Evolutionary conservation across 257 asterid genomes (phyloP), one percentile per base, ranked within the genome.

Genomic region (Rehmannia glutinosa): DNA sequence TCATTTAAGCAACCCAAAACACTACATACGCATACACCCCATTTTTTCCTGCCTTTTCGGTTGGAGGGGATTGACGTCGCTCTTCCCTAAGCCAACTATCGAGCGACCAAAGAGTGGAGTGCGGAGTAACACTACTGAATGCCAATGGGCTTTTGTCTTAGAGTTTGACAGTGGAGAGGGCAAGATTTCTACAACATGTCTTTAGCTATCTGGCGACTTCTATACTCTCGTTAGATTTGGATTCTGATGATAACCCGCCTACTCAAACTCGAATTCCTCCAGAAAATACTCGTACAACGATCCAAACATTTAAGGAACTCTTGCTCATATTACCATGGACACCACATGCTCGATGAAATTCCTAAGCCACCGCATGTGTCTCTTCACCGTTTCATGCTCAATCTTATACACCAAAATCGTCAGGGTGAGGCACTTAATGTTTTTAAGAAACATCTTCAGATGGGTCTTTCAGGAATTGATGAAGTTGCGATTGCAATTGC

Each of bases 401-500:
- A 75, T 60, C 76, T 53, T 47, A 64, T 88, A 20, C 85, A 75
- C 69, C 75, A 76, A 19, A 78, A 81, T 47, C 77, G 81, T 61
- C 78, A 75, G 46, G 33, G 24, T 32, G 85, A 83, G 69, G 90
- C 88, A 21, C 85, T 90, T 69, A 27, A 33, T 7, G n/a, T 83
- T 43, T 90, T 93, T 81, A 87, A 72, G 77, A 70, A 52, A 8
- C 87, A 83, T 58, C 76, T 83, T n/a, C 87, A 71, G 27, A 62
- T 33, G 81, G 90, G 84, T 71, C 67, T 75, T 51, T 77, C 82
- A 9, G 73, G 73, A 57, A 78, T 85, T 5, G 90, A 86, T 28
- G 94, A 90, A 71, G 92, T 86, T 56, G 83, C 82, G 13, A 35
- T 90, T 27, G 94, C 90, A 1, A 58, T 90, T 42, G 94, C 96